These are phyloP conservation scores for Murraya paniculata DNA, from an alignment of 345 rosid species.

Conservation along the genomic window DNA sequence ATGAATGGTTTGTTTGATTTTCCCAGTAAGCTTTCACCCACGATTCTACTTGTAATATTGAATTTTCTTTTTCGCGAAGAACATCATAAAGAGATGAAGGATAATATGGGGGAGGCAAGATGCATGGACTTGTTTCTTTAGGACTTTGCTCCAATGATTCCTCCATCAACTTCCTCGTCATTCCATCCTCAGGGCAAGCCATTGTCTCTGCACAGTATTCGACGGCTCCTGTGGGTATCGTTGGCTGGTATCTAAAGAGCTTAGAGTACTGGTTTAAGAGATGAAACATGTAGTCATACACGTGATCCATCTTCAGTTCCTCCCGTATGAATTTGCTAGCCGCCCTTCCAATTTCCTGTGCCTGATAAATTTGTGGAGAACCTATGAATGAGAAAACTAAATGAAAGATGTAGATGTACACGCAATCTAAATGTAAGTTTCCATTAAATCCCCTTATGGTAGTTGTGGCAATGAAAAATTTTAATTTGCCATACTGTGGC, in stretches of 20 bases:
- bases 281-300: constrained; percentile 83
- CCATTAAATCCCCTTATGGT: not conserved
- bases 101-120: constrained; percentile 59
- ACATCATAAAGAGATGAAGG: constrained; percentile 37
- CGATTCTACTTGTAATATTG: constrained; percentile 26
- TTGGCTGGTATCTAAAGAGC: constrained; percentile 57
- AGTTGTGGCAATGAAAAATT: not conserved
- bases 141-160: constrained; percentile 71
- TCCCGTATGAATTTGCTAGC: constrained; percentile 51
- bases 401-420: not conserved
- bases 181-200: constrained; percentile 54
- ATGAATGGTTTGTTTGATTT: constrained; percentile 32
- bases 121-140: constrained; percentile 52
- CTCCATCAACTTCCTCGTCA: constrained; percentile 49
- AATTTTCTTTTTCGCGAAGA: constrained; percentile 31
- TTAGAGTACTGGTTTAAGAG: constrained; percentile 61
- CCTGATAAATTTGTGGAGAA: constrained; percentile 34
- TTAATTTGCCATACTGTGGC: not conserved
- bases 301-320: constrained; percentile 60
- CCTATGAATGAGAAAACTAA: not conserved
- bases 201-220: constrained; percentile 58
- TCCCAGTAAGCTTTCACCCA: constrained; percentile 52
- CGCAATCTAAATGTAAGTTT: not conserved
- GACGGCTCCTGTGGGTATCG: constrained; percentile 37
- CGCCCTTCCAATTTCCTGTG: constrained; percentile 56